These are phyloP conservation scores for Cystofilobasidium capitatum DNA, from an alignment of 768 basidiomycete species.

Conservation along the genomic window DNA sequence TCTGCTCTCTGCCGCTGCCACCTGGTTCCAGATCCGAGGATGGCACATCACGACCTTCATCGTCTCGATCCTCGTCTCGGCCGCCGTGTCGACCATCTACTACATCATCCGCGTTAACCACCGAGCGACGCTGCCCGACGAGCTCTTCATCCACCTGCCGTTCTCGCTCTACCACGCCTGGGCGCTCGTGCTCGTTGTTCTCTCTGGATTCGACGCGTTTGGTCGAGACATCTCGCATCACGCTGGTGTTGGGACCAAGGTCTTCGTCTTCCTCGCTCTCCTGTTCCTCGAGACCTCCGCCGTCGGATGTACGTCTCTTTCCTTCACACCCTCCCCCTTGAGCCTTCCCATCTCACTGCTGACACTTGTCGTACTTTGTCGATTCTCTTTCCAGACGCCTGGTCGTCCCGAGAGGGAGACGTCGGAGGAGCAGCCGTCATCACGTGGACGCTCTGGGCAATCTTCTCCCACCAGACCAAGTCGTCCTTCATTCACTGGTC, in stretches of 20 bases:
- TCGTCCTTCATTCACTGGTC: slow-evolving; percentile 26
- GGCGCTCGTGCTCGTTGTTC: slow-evolving; percentile 23
- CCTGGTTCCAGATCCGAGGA: slow-evolving; percentile 9
- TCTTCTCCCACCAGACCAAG: slow-evolving; percentile 15
- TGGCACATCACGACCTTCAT: slow-evolving; percentile 26
- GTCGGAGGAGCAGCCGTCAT: slow-evolving; percentile 22
- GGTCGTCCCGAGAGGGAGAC: slow-evolving; percentile 9
- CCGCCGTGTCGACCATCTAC: slow-evolving; percentile 25
- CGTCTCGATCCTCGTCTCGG: slow-evolving; percentile 20
- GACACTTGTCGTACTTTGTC: background rate
- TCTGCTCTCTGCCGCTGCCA: slow-evolving; percentile 74
- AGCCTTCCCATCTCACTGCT: background rate
- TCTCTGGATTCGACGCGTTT: slow-evolving; percentile 38
- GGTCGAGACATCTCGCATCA: slow-evolving; percentile 61
- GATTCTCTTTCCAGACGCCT: background rate
- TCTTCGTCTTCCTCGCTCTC: slow-evolving; percentile 79
- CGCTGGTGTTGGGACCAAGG: slow-evolving; percentile 83
- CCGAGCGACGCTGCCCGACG: slow-evolving; percentile 14
- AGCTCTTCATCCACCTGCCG: slow-evolving; percentile 49
- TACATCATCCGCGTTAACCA: slow-evolving; percentile 12
- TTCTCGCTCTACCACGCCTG: slow-evolving; percentile 65
- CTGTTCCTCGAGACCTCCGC: slow-evolving; percentile 25
- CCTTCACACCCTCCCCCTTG: background rate
- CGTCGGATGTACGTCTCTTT: slow-evolving; percentile 16
- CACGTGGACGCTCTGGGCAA: slow-evolving; percentile 23